Base-by-base conservation (phyloP, 2,329 filamentous ascomycete species). In the Pyricularia sp. region DNA sequence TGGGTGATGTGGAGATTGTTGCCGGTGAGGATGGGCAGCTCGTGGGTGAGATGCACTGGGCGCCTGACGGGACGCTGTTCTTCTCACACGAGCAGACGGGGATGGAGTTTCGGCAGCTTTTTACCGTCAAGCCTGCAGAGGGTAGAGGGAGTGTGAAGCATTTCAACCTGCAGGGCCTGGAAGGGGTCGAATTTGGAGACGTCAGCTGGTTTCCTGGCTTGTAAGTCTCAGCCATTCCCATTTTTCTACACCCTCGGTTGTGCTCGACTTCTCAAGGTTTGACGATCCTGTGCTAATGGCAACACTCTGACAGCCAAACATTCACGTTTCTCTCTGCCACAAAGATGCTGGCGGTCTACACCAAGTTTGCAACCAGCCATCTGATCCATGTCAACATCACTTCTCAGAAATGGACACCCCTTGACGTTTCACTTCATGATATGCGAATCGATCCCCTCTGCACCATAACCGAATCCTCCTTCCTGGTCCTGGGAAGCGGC, bases 11-110 rank as follows among this genome's bases (percentile, higher is more conserved):
- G 2, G 76, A 70, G 0, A 71, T 78, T 1, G 70, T 86, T n/a
- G 80, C 82, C 14, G 84, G 84, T 0, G 74, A 77, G 0, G 73
- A 77, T 3, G 73, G 74, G 0, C 79, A 84, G 67, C 82, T 82
- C 50, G 78, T 83, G 25, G 79, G 78, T 14, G 83, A 86, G 72
- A 83, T 84, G 6, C 79, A 80, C 71, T 87, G 85, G 85, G 79
- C 79, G 2, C 74, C 78, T 0, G 82, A 86, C 73, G 83, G 81
- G 1, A 77, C 76, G 11, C 72, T 86, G 2, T 84, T 82, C 70
- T 86, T 82, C 71, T 77, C 77, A 2, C 81, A 81, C 66, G 84
- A 86, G 73, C 73, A 73, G 0, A 58, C 23, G 3, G 64, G 58
- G 9, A 78, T 75, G 1, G 81, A 81, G 0, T 85, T 81, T 70